Evolutionary conservation across 2,329 filamentous ascomycete species (phyloP).

Genomic region (Colletotrichum sp.): DNA sequence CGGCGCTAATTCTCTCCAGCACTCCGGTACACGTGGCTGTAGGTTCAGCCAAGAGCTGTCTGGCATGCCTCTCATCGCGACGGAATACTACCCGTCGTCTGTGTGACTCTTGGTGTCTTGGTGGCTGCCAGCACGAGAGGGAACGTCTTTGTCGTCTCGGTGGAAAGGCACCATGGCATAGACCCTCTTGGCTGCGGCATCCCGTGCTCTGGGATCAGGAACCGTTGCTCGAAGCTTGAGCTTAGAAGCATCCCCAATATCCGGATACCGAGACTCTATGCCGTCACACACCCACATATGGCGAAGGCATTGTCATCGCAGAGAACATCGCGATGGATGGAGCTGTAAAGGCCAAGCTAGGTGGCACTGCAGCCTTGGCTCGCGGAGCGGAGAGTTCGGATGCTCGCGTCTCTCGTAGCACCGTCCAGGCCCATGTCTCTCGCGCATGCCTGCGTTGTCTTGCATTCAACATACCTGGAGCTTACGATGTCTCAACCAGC

Average conservation of each 20-base stretch:
- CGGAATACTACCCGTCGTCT: neutral
- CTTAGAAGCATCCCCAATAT: neutral
- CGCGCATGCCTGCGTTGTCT: neutral
- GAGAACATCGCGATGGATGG: neutral
- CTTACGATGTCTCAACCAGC: neutral
- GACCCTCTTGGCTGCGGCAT: constrained; percentile 8
- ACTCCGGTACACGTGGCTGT: constrained; percentile 20
- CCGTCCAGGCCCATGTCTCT: neutral
- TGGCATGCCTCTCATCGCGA: neutral
- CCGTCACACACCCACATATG: neutral
- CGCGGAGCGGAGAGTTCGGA: neutral
- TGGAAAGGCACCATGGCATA: constrained; percentile 9
- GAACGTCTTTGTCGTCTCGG: neutral
- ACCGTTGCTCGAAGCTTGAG: neutral
- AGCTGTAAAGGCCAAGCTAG: neutral
- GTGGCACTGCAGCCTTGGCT: neutral
- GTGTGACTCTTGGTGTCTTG: neutral
- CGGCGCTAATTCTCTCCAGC: constrained; percentile 10
- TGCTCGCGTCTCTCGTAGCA: neutral
- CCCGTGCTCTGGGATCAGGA: neutral
- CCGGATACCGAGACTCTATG: neutral
- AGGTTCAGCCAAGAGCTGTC: neutral
- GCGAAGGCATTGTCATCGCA: neutral
- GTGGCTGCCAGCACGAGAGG: neutral
- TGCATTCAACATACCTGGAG: neutral